Conservation (phyloP, 2,329 filamentous ascomycete species). For the Alternaria sp. region DNA sequence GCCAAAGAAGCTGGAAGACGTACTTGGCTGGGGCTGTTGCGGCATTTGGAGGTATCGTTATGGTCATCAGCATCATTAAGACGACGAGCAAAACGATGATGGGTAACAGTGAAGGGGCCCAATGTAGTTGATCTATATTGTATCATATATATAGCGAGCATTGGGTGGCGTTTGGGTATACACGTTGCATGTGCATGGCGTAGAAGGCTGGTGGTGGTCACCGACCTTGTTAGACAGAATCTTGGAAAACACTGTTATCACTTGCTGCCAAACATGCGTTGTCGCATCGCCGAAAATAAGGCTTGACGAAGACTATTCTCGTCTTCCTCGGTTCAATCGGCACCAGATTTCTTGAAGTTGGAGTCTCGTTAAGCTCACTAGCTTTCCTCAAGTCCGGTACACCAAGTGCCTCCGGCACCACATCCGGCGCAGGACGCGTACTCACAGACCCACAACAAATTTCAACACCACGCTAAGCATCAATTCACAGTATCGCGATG, state of each 20-base stretch:
- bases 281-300: not conserved
- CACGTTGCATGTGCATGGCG: slow-evolving; percentile 7
- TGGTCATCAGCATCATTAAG: slow-evolving; percentile 65
- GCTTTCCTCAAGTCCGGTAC: slow-evolving; percentile 13
- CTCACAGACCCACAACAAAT: slow-evolving; percentile 22
- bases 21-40: slow-evolving; percentile 75
- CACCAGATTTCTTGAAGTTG: not conserved
- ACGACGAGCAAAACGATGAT: slow-evolving; percentile 38
- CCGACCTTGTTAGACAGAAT: not conserved
- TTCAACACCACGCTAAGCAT: slow-evolving; percentile 1
- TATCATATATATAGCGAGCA: slow-evolving; percentile 28
- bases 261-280: not conserved
- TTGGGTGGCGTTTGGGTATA: slow-evolving; percentile 20
- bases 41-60: slow-evolving; percentile 78
- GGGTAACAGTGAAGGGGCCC: slow-evolving; percentile 25
- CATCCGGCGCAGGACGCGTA: slow-evolving; percentile 2
- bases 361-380: slow-evolving; percentile 31
- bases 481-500: not conserved
- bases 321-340: not conserved
- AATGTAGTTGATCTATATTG: slow-evolving; percentile 32
- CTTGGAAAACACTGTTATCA: not conserved
- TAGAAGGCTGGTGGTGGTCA: not conserved
- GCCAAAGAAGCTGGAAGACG: slow-evolving; percentile 77
- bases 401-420: slow-evolving; percentile 12
- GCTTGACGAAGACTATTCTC: not conserved